Conservation (phyloP, 1,284 basidiomycete genomes). For the Apiotrichum akiyoshidainum region DNA sequence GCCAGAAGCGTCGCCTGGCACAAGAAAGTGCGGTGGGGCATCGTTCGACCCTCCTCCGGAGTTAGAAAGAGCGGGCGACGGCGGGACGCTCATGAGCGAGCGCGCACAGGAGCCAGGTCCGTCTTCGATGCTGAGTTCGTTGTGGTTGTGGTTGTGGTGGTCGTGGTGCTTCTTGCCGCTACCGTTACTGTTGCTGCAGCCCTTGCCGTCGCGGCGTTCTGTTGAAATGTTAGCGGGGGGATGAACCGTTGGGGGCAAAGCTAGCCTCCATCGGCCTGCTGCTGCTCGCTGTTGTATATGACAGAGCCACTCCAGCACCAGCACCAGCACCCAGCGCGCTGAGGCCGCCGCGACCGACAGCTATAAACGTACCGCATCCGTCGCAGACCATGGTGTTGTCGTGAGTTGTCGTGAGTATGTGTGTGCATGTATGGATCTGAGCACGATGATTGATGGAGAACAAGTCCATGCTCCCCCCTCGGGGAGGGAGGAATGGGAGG, state of each 20-base stretch:
- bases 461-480: background rate
- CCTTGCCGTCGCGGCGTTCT: background rate
- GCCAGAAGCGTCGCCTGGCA: constrained; percentile 8
- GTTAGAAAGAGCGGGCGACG: background rate
- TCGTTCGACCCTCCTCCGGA: background rate
- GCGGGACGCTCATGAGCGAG: background rate
- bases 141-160: background rate
- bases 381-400: constrained; percentile 1
- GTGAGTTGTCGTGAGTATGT: too few relatives aligned
- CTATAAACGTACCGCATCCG: constrained; percentile 4
- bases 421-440: background rate
- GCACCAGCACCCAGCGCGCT: background rate
- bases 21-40: constrained; percentile 5
- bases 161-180: background rate
- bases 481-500: too few relatives aligned
- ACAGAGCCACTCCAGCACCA: background rate
- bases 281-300: background rate
- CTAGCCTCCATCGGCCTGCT: background rate
- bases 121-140: background rate
- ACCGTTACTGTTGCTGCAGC: constrained; percentile 1
- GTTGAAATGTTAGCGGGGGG: background rate
- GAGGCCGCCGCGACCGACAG: background rate
- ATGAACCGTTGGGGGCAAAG: background rate
- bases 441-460: background rate
- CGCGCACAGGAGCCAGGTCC: background rate